phyloP scores from a whole-genome alignment of 345 rosid species.

The Gynandropsis gynandra region DNA sequence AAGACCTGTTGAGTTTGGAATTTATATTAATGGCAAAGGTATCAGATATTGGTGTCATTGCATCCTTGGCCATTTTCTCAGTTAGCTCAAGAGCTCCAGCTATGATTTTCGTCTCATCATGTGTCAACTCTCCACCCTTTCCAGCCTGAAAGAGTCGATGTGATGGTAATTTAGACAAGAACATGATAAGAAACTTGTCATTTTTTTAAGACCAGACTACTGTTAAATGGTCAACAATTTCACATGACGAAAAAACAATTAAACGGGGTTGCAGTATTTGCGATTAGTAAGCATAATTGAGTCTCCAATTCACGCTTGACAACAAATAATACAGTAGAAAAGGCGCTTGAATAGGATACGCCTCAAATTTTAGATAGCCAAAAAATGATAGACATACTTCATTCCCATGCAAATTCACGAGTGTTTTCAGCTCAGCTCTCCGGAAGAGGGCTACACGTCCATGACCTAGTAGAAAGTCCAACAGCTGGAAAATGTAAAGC shows the following conservation, averaged over 20 bases:
- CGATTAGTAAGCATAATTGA: too few species aligned
- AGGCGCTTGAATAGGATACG: neutral
- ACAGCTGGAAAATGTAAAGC: conserved; percentile 36
- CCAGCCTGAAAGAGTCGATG: conserved; percentile 57
- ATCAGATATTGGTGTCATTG: conserved; percentile 74
- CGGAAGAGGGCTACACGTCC: conserved; percentile 80
- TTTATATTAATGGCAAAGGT: conserved; percentile 73
- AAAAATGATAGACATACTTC: conserved; percentile 44
- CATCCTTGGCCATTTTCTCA: conserved; percentile 66
- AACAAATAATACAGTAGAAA: too few species aligned
- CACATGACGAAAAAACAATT: neutral
- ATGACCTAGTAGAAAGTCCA: conserved; percentile 74
- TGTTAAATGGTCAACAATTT: neutral
- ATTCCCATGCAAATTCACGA: conserved; percentile 85
- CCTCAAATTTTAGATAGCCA: neutral
- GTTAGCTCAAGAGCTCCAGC: conserved; percentile 90
- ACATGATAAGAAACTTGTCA: neutral
- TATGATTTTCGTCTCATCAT: conserved; percentile 89
- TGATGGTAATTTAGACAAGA: conserved; percentile 1
- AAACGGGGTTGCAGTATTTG: neutral
- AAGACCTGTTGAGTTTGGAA: conserved; percentile 64
- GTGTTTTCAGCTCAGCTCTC: conserved; percentile 91
- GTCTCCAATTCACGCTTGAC: too few species aligned
- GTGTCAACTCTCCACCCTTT: conserved; percentile 93
- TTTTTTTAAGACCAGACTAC: neutral